Evolutionary conservation across 306 rosid genomes (phyloP), one percentile per base, ranked within the genome.

Genomic region (Sesbania bispinosa): DNA sequence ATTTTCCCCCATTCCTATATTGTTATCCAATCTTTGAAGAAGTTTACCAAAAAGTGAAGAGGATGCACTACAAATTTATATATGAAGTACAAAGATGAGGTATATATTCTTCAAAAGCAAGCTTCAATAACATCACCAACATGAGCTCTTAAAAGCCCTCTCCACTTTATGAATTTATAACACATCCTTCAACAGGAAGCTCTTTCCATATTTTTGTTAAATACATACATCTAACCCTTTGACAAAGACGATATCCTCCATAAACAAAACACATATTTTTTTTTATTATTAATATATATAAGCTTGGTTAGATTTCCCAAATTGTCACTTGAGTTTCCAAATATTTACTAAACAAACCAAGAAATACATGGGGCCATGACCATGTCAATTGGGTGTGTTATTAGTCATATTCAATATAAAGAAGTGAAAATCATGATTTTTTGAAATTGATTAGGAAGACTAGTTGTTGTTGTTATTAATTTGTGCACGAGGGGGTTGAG

Each of bases 171-270:
- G 67, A 50, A 58, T 80, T 62, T 57, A 51, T 42, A 77, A 51
- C 51, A 58, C 69, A 72, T 67, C 53, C 95, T 88, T 88, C 81
- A 82, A 50, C 80, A 63, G 68, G 77, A 85, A 89, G 83, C 72
- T 79, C 64, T 51, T 67, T 65, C 45, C 77, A 41, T 77, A 65
- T 65, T 52, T 71, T 76, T 71, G 67, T 62, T 69, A 61, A 52
- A 53, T 79, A 47, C 23, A 47, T 48, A 48, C 77, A 90, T 79
- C 92, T 93, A 93, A 82, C 88, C 71, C 92, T 79, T 85, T 90
- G 96, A 88, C 96, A 70, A 89, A 87, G 24, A 71, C 69, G 74
- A 41, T n/a, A 20, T 21, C 20, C 10, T 35, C 70, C 24, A 61
- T 54, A 62, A 35, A n/a, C 2, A 6, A 7, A 5, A 33, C 6